Base-by-base conservation (phyloP, 2,329 filamentous ascomycete species). In the Coleophoma crateriformis region DNA sequence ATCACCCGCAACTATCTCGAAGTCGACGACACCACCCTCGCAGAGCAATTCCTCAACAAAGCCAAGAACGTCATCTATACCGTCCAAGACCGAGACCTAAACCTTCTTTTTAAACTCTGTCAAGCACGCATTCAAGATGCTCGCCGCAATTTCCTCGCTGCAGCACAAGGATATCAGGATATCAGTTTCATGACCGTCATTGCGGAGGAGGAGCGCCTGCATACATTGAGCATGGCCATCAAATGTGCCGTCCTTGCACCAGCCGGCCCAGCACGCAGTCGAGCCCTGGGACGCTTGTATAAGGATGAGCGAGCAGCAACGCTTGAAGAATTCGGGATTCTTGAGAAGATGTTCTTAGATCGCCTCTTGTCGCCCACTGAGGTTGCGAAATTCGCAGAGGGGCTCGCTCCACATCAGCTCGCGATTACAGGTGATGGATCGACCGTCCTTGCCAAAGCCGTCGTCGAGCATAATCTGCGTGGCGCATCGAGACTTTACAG, bases 321-420 rank as follows among this genome's bases (percentile, higher is more conserved):
- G 45, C 79, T 94, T 2, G 81, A 85, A 33, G 89, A 97, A 69
- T 92, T 87, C 64, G 76, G 82, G 45, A 96, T 99, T 48, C 74
- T 99, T 13, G 94, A 97, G 73, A 97, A 97, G 75, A 97, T 99
- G 82, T 96, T 95, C 68, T 77, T 97, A 45, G 90, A 97, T 68
- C 82, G 91, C 6, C 75, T 99, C 3, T 76, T 99, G 45, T 81
- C 82, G 1, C 82, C 86, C 0, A 79, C 76, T n/a, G 94, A 99
- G 70, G 90, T 96, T 39, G 82, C 84, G 35, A 84, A 88, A 49
- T 99, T 99, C 64, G 87, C 91, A 0, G 76, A 87, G 59, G 85
- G 84, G 46, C 76, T 99, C 45, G 79, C 83, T 49, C 86, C 88
- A 19, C 94, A 99, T 69, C 94, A 99, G 70, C 82, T 96, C 2